phyloP scores from a whole-genome alignment of 208 protist genomes.

The Leishmania aethiopica region DNA sequence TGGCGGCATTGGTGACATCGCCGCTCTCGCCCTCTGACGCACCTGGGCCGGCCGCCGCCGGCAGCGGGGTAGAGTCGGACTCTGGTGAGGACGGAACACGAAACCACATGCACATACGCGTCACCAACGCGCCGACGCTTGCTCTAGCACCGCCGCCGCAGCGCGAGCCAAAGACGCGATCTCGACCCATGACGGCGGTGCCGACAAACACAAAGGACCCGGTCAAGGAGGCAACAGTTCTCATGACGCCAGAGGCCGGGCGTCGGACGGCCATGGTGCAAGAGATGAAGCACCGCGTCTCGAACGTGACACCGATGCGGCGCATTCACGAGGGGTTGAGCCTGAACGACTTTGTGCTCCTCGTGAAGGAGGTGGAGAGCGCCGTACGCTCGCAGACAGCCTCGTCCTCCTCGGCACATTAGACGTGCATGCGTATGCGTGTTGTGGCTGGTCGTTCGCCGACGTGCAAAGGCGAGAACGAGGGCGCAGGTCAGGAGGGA shows the following conservation, averaged over 20 bases:
- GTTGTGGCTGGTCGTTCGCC: not conserved
- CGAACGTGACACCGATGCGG: conserved; percentile 53
- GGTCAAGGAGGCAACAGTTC: conserved; percentile 32
- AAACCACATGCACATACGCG: not conserved
- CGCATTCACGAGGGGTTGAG: conserved; percentile 59
- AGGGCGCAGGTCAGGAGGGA: not conserved
- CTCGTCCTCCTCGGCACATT: not conserved
- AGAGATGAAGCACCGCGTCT: conserved; percentile 44
- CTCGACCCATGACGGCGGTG: conserved; percentile 3
- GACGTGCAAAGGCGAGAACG: not conserved
- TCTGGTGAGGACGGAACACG: not conserved
- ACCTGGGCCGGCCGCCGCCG: not conserved
- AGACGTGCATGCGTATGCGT: not conserved
- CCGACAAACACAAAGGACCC: conserved; percentile 8
- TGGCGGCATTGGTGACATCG: not conserved
- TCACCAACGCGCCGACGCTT: not conserved
- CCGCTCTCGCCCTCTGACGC: not conserved
- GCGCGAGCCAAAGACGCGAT: not conserved
- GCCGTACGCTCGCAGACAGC: conserved; percentile 39
- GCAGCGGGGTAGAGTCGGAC: not conserved
- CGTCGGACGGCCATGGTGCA: conserved; percentile 37
- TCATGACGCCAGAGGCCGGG: conserved; percentile 47
- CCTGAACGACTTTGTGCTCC: conserved; percentile 38
- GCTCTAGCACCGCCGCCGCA: not conserved
- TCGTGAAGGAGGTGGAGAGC: conserved; percentile 45